Base-by-base conservation (phyloP, 352 stramenopile genomes). In the Blastocystis sp. region DNA sequence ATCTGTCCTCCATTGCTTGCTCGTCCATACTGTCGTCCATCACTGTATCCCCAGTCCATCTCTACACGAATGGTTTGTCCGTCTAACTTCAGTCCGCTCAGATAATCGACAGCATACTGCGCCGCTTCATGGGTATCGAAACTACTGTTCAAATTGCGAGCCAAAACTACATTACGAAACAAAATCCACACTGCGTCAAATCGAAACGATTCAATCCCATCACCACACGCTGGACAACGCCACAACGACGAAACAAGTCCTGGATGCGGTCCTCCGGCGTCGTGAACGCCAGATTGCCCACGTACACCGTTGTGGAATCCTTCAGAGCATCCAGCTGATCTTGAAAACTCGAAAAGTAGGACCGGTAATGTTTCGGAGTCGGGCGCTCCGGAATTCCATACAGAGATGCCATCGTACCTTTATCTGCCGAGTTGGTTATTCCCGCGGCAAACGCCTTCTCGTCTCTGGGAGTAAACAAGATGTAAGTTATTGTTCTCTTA, bases 271-370 rank as follows among this genome's bases (percentile, higher is more conserved):
- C 89, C 81, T 97, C 93, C 24, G 92, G 94, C 27, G 95, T 98
- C 84, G 95, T 97, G 89, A 98, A 98, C 53, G 92, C 94, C 56
- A 98, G 87, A 88, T 98, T 98, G 57, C 95, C 95, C 44, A 98
- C 90, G 88, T 98, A 98, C 29, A 98, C 87, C 29, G 94, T 98
- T 9, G 88, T 88, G 29, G 92, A 97, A 56, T 89, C 90, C 27
- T 90, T 90, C 69, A 98, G 92, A 46, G 94, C 94, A 48, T 91
- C 89, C 87, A 97, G 93, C 89, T 98, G 94, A 87, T 95, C 91
- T 44, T 96, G 92, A 9, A 91, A 94, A 53, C 91, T 90, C 86
- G 95, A 97, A 42, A 94, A 95, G 71, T 95, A 96, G 71, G 93
- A 91, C 89, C 97, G 93, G 93, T 94, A 97, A 89, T 97, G 97